Evolutionary conservation across 768 basidiomycete genomes (phyloP).

Genomic region (Tylopilus plumbeoviolaceoides): DNA sequence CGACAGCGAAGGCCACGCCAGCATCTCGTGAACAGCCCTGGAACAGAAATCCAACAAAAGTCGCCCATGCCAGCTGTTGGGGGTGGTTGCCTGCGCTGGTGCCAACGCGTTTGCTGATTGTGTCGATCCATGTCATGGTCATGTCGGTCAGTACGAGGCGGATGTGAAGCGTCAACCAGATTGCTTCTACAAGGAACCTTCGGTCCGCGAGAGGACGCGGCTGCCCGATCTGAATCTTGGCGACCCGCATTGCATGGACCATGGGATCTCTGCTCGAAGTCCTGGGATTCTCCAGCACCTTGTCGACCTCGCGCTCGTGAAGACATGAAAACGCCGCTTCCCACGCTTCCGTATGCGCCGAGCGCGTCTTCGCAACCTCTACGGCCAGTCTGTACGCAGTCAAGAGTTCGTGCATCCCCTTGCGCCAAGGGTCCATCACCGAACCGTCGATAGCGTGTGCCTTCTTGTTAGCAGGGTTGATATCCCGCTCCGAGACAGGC

Average conservation of each 20-base stretch:
- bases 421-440: slow-evolving; percentile 38
- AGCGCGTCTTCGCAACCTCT: slow-evolving; percentile 43
- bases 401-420: slow-evolving; percentile 33
- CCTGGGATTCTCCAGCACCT: slow-evolving; percentile 27
- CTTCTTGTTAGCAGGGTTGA: slow-evolving; percentile 22
- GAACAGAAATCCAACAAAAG: slow-evolving; percentile 44
- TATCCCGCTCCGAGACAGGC: slow-evolving; percentile 26
- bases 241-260: slow-evolving; percentile 48
- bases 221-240: slow-evolving; percentile 51
- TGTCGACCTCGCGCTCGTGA: slow-evolving; percentile 44
- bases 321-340: slow-evolving; percentile 55
- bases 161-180: slow-evolving; percentile 50
- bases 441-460: slow-evolving; percentile 31
- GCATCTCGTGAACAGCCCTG: slow-evolving; percentile 45
- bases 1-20: slow-evolving; percentile 41
- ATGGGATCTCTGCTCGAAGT: slow-evolving; percentile 39
- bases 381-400: slow-evolving; percentile 38
- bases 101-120: slow-evolving; percentile 19
- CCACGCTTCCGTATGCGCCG: slow-evolving; percentile 57
- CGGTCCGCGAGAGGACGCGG: slow-evolving; percentile 55
- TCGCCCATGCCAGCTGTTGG: slow-evolving; percentile 43
- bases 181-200: slow-evolving; percentile 57
- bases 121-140: slow-evolving; percentile 38
- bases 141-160: slow-evolving; percentile 49
- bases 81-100: slow-evolving; percentile 9